Conservation (phyloP, 768 basidiomycete species). For the Porphyrellus cyaneotinctus region DNA sequence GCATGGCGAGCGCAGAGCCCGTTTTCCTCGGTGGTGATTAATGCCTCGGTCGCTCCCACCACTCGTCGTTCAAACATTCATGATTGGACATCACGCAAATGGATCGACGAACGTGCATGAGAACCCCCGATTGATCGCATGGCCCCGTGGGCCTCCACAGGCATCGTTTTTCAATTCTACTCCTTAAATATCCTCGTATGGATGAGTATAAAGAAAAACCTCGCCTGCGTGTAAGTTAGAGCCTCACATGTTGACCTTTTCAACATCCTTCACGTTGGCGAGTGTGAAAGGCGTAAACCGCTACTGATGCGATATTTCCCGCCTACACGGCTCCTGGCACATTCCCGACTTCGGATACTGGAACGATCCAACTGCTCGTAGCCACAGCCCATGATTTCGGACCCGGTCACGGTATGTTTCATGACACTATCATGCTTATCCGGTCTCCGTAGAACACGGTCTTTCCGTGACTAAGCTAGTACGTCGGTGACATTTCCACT, state of each 20-base stretch:
- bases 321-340: slow-evolving; percentile 56
- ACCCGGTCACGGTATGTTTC: slow-evolving; percentile 53
- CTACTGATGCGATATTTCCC: slow-evolving; percentile 19
- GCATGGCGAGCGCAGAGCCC: too few species aligned
- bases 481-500: neutral
- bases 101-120: slow-evolving; percentile 14
- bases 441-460: slow-evolving; percentile 39
- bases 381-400: slow-evolving; percentile 66
- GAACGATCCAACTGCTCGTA: slow-evolving; percentile 65
- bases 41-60: too few species aligned
- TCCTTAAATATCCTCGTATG: neutral
- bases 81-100: neutral
- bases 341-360: slow-evolving; percentile 66
- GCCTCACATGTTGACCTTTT: slow-evolving; percentile 13
- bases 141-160: too few species aligned
- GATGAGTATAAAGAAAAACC: slow-evolving; percentile 4
- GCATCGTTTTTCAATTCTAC: neutral
- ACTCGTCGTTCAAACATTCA: neutral
- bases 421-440: neutral
- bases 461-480: too few species aligned
- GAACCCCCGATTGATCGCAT: neutral
- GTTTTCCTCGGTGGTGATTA: too few species aligned
- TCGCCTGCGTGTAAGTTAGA: neutral
- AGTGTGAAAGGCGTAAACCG: neutral
- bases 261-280: slow-evolving; percentile 7